Percentiles rank a stretch among this genome's conserved stretches.
phyloP scores from a whole-genome alignment of 352 stramenopile genomes.

The Globisporangium viniferum region DNA sequence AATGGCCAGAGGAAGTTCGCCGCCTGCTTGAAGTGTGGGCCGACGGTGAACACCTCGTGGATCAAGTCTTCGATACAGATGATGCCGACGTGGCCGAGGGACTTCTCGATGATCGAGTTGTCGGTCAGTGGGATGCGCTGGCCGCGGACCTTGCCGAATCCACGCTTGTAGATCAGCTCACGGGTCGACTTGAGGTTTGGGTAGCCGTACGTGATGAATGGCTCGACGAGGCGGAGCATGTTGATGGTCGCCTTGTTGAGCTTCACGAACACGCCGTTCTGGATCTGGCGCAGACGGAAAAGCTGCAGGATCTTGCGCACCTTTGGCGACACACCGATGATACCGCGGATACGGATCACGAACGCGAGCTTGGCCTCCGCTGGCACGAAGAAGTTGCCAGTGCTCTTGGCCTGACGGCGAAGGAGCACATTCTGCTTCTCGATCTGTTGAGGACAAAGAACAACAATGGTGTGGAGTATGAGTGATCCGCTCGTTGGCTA shows the following conservation, averaged over 20 bases:
- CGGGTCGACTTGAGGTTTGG: conserved; percentile 97
- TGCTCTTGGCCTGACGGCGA: conserved; percentile 94
- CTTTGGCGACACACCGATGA: conserved; percentile 92
- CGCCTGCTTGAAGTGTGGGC: conserved; percentile 98
- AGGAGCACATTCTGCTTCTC: conserved; percentile 93
- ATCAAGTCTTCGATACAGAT: conserved; percentile 99
- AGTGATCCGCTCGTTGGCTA: background rate
- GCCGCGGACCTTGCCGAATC: conserved; percentile 98
- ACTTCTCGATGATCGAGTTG: conserved; percentile 97
- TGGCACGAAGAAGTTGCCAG: conserved; percentile 97
- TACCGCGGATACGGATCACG: conserved; percentile 99
- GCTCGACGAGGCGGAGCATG: conserved; percentile 98
- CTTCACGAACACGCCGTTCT: conserved; percentile 99
- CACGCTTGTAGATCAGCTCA: conserved; percentile 99
- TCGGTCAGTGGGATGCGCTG: conserved; percentile 97
- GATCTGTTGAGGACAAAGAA: conserved; percentile 32
- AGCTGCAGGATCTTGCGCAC: conserved; percentile 98
- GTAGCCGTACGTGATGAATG: conserved; percentile 98
- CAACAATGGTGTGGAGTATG: background rate
- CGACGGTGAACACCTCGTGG: conserved; percentile 99
- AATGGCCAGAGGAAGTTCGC: conserved; percentile 99
- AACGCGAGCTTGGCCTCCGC: conserved; percentile 97
- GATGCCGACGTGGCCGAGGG: conserved; percentile 94
- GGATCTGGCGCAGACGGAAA: conserved; percentile 99
- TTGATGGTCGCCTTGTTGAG: conserved; percentile 99